These are phyloP conservation scores for Cercospora sp. DNA, from an alignment of 2,329 filamentous ascomycete genomes.

Conservation along the genomic window DNA sequence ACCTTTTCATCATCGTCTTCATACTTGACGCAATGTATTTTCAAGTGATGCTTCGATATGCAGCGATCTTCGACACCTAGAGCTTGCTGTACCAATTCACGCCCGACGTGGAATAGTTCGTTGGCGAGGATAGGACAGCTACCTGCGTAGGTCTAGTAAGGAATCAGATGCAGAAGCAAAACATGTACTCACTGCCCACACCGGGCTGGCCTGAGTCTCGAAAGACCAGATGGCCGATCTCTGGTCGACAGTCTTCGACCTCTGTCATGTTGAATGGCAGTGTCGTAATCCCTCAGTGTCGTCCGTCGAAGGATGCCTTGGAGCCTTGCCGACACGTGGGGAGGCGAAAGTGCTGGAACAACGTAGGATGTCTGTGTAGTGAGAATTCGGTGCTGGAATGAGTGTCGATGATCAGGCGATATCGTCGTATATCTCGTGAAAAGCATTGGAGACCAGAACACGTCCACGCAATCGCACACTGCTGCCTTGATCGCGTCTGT, in stretches of 20 bases:
- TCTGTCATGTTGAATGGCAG: conserved; percentile 28
- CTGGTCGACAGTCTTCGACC: neutral
- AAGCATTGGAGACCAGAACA: neutral
- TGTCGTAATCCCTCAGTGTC: neutral
- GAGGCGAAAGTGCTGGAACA: conserved; percentile 11
- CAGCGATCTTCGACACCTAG: conserved; percentile 35
- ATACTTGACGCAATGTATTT: conserved; percentile 50
- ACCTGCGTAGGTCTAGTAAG: conserved; percentile 5
- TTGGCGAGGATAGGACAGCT: conserved; percentile 15
- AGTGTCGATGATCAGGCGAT: neutral
- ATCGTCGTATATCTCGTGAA: neutral
- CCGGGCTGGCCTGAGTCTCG: conserved; percentile 16
- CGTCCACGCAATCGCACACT: neutral
- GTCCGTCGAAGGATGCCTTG: neutral
- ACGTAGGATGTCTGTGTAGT: neutral
- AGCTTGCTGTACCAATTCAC: conserved; percentile 28
- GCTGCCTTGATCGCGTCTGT: neutral
- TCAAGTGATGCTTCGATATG: conserved; percentile 50
- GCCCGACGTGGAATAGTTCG: conserved; percentile 36
- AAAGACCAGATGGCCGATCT: conserved; percentile 18
- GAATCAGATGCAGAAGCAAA: neutral
- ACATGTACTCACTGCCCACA: neutral
- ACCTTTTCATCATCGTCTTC: conserved; percentile 42
- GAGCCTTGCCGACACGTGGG: neutral
- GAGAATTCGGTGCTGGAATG: neutral